These are phyloP conservation scores for Gaillardinia entomophila DNA, from an alignment of 805 yeast species.

Conservation along the genomic window DNA sequence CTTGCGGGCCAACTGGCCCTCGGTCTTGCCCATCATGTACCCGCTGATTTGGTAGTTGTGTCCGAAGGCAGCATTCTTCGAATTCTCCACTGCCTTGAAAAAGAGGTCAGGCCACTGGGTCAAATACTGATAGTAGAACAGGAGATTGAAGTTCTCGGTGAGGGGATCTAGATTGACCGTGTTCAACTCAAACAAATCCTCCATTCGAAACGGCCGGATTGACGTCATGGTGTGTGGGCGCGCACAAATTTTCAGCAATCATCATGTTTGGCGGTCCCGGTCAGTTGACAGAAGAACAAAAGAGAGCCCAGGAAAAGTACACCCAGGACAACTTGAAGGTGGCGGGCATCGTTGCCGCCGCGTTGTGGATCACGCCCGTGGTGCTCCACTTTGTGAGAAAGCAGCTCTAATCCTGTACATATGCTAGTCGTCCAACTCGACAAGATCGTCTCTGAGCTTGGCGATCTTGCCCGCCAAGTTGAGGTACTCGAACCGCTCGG, in stretches of 20 bases:
- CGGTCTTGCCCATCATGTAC: conserved; percentile 95
- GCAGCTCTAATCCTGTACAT: conserved; percentile 25
- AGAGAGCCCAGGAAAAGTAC: conserved; percentile 57
- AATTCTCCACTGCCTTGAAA: conserved; percentile 60
- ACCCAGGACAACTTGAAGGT: conserved; percentile 53
- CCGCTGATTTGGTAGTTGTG: conserved; percentile 42
- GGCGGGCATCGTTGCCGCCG: conserved; percentile 61
- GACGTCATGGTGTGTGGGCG: conserved; percentile 61
- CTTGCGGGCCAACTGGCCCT: conserved; percentile 57
- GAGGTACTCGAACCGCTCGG: conserved; percentile 51
- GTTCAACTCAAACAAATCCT: conserved; percentile 71
- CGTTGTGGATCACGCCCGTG: conserved; percentile 57
- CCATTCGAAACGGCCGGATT: conserved; percentile 78
- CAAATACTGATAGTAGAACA: conserved; percentile 79
- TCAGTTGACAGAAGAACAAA: conserved; percentile 55
- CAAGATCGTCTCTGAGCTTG: conserved; percentile 30
- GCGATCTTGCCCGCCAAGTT: conserved; percentile 33
- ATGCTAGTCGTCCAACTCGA: conserved; percentile 13
- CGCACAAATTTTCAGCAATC: not conserved
- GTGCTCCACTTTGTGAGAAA: conserved; percentile 48
- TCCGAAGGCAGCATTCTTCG: conserved; percentile 7
- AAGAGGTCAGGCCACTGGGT: conserved; percentile 84
- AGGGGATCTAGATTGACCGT: conserved; percentile 79
- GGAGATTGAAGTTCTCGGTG: conserved; percentile 85
- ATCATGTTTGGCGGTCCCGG: conserved; percentile 48